phyloP scores from a whole-genome alignment of 208 protist species.

The Acanthamoeba sp. region DNA sequence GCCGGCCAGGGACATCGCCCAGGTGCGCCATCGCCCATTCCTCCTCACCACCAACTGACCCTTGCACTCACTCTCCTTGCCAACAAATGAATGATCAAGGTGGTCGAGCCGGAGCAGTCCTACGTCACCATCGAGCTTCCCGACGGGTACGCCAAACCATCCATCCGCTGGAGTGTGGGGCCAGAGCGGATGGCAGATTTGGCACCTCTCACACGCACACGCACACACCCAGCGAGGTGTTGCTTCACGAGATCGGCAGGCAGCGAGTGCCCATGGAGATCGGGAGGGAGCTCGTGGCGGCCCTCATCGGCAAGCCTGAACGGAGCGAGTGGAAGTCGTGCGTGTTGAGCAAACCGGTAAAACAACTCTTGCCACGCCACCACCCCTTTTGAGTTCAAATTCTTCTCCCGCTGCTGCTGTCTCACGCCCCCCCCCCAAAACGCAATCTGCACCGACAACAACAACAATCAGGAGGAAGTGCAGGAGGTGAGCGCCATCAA shows the following conservation, averaged over 20 bases:
- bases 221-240: background rate
- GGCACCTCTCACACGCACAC: background rate
- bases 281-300: too few species aligned
- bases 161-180: too few species aligned
- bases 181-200: too few species aligned
- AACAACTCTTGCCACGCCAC: too few species aligned
- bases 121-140: conserved; percentile 1
- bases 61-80: too few species aligned
- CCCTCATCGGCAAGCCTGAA: conserved; percentile 56
- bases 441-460: too few species aligned
- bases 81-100: too few species aligned
- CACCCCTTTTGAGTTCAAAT: too few species aligned
- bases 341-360: conserved; percentile 25
- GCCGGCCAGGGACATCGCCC: background rate
- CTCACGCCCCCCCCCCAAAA: background rate
- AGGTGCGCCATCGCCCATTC: too few species aligned
- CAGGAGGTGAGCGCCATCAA: conserved; percentile 9
- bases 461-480: too few species aligned
- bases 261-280: conserved; percentile 36
- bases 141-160: background rate
- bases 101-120: background rate
- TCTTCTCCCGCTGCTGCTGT: background rate
- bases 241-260: conserved; percentile 17
- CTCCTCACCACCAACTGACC: too few species aligned
- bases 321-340: conserved; percentile 62